Evolutionary conservation across 148 eudicot species (phyloP).

Genomic region (Hydrangea macrophylla): DNA sequence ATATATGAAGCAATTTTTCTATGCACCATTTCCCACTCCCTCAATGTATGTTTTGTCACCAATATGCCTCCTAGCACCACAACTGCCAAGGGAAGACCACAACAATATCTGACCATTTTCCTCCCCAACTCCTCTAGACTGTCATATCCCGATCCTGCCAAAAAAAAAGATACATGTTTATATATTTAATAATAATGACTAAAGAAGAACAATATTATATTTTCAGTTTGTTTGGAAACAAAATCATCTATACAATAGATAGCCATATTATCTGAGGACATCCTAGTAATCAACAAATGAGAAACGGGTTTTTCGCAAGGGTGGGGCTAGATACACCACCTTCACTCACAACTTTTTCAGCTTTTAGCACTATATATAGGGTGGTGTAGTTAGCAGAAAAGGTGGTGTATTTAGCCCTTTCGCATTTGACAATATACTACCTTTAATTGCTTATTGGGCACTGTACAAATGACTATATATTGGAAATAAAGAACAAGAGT

Average conservation of each 20-base stretch:
- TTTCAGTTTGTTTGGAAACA: no score
- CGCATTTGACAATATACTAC: no score
- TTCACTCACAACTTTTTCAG: no score
- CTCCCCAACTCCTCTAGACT: conserved; percentile 21
- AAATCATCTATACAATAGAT: no score
- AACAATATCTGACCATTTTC: conserved; percentile 28
- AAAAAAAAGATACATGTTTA: background rate
- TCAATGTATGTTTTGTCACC: background rate
- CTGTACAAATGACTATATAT: no score
- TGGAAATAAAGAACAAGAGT: no score
- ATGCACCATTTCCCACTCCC: conserved; percentile 1
- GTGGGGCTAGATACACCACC: no score
- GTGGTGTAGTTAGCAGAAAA: no score
- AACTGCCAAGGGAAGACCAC: conserved; percentile 39
- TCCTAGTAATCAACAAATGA: background rate
- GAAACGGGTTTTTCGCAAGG: no score
- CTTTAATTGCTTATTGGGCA: no score
- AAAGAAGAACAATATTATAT: background rate
- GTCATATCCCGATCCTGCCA: background rate
- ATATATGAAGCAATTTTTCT: background rate
- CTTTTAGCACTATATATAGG: no score
- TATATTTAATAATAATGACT: background rate
- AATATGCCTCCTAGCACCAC: conserved; percentile 31
- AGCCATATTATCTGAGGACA: background rate
- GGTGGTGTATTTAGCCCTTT: no score